Base-by-base conservation (phyloP, 2,329 filamentous ascomycete species). In the Fusarium floridanum region DNA sequence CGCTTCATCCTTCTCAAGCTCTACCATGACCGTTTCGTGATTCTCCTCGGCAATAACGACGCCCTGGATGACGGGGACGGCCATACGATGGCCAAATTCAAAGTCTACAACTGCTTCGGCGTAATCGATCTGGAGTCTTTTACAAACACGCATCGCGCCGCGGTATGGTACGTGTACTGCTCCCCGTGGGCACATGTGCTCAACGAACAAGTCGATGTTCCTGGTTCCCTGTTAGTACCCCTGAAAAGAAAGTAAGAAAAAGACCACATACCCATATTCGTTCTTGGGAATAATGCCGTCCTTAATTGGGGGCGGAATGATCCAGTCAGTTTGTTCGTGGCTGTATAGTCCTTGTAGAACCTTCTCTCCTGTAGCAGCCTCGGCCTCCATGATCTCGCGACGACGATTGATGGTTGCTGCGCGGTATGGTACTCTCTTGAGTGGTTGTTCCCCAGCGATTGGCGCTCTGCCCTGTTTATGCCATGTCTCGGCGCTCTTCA, bases 41-140 rank as follows among this genome's bases (percentile, higher is more conserved):
- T 98, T 89, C 82, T 97, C 95, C 72, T 91, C 89, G 0, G 96
- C 94, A 2, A 98, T 90, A 0, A 99, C 95, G 0, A 98, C 95
- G 1, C 96, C 97, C 64, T 94, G 93, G 32, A 98, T 93, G 1
- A 98, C 91, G 0, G 97, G 97, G 1, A 98, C 95, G 6, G 97
- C 97, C 88, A 97, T 95, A 70, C 97, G 93, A 77, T 97, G 93
- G 0, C 96, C 96, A 81, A 98, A 99, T 80, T 99, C 97, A 81
- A 99, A 99, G 2, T 95, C 97, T 0, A 95, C 95, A 3, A 98
- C 97, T 1, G 97, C 97, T 83, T 98, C 97, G 0, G 97, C 97
- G 77, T 92, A 97, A 80, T 98, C 95, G 41, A 98, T 93, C 5
- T 91, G 91, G 0, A 99, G 86, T 71, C 93, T 92, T 80, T 94